Base-by-base conservation (phyloP, 495 filamentous ascomycete genomes). In the Hypoxylon fuscum region DNA sequence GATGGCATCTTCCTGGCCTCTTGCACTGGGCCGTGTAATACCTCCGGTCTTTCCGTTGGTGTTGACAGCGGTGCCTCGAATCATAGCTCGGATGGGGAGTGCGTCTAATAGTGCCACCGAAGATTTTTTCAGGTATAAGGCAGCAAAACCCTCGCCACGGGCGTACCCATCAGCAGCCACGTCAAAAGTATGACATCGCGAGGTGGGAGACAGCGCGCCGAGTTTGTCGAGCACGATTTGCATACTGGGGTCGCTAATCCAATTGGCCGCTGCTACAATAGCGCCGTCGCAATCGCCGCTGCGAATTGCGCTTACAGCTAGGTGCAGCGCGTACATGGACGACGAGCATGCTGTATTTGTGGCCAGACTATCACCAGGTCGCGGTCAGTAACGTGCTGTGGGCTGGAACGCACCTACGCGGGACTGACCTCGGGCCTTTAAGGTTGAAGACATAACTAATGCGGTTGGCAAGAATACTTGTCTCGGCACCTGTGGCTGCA, bases 161-260 rank as follows among this genome's bases (percentile, higher is more conserved):
- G 29, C 89, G 66, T 88, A 92, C 0, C 88, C 89, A 59, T 88
- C 77, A 0, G 87, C 89, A 0, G 60, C 42, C 0, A 76, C 72
- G 51, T 88, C 85, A 35, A 77, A 79, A 0, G 76, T 74, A 23
- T 72, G 75, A 0, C 72, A 74, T n/a, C 63, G 68, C 2, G 73
- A 72, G 32, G 60, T 71, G 2, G 61, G 22, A 0, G 66, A 69
- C 3, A 69, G 27, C 0, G 38, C 66, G 5, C 66, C 63, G 3
- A 68, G 54, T 9, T 63, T 66, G 0, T 23, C 46, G 1, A 64
- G 29, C 35, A 69, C 64, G 2, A 78, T 64, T 10, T 73, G 74
- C 27, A 70, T 61, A 31, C 69, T 64, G 0, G 76, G 74, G 32
- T 73, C 75, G 40, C 70, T 56, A 49, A 78, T 79, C 43, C 75